These are phyloP conservation scores for Vitis cinerea DNA, from an alignment of 164 flowering plant species.

Conservation along the genomic window DNA sequence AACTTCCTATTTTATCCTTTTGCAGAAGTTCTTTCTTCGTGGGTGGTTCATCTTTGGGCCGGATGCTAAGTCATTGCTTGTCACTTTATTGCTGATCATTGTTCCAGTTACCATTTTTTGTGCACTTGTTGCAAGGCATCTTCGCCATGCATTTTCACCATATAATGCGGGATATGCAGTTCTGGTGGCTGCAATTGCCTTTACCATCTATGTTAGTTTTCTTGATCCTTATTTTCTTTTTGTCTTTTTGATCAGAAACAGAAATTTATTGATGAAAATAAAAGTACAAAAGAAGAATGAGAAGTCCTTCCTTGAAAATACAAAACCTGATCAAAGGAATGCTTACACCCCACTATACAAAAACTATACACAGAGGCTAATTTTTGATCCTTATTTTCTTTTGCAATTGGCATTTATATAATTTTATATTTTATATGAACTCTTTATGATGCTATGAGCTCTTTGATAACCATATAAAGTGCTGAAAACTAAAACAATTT, in stretches of 20 bases:
- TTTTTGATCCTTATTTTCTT: conserved; percentile 11
- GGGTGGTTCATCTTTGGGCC: conserved; percentile 97
- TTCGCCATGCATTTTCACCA: conserved; percentile 72
- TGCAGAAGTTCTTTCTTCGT: conserved; percentile 78
- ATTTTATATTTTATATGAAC: not conserved
- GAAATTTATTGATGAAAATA: no score
- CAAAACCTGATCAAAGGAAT: no score
- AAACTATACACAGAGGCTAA: no score
- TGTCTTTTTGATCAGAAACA: not conserved
- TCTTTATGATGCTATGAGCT: not conserved
- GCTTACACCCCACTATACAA: no score
- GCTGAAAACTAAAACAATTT: no score
- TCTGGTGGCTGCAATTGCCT: conserved; percentile 65
- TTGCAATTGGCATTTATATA: not conserved
- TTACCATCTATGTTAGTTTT: conserved; percentile 75
- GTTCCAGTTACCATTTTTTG: conserved; percentile 74
- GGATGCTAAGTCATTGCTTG: conserved; percentile 75
- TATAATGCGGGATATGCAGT: conserved; percentile 90
- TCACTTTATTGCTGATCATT: conserved; percentile 68
- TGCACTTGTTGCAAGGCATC: conserved; percentile 82
- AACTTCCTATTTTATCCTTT: conserved; percentile 14
- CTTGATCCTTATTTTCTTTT: conserved; percentile 15
- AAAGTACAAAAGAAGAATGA: no score
- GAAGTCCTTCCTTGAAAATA: no score
- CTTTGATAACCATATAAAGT: no score